Evolutionary conservation across 768 basidiomycete species (phyloP), one percentile per base, ranked within the genome.

Genomic region (Tylopilus plumbeoviolaceoides): DNA sequence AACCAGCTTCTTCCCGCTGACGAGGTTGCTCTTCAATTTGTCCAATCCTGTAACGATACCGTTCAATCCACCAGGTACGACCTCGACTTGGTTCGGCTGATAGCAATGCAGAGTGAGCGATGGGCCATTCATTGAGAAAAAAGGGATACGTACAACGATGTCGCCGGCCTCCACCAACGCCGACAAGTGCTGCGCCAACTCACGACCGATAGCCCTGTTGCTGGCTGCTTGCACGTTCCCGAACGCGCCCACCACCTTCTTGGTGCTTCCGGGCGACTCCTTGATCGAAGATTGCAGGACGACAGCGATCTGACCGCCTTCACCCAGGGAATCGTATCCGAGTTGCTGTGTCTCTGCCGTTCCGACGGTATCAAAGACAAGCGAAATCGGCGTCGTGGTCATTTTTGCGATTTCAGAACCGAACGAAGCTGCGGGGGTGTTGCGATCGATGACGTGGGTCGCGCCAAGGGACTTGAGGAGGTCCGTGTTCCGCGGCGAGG

Each of bases 21-120:
- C 72, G 41, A 70, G 59, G 30, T 72, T 66, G 12, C 63, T 59
- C 61, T 59, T 61, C 53, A 78, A 20, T 44, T 53, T 64, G 42
- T 70, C 59, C 44, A 79, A 42, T 4, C 71, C 74, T 5, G 50
- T 57, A 1, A 33, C 47, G 7, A 78, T 63, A 1, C 71, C 74
- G 4, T 63, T 60, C 15, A 78, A 53, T 5, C 78, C 75, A 15
- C 66, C 65, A 0, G 73, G 67, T 7, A 79, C 35, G 2, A 76
- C 58, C 20, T 63, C 62, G 20, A 58, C 44, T 6, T 7, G 35
- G 43, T 58, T 63, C 7, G 62, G 62, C 62, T 63, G 28, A 31
- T 23, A 51, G 4, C 6, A n/a, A 18, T 12, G 8, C 1, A 4
- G 4, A 36, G 27, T 56, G 12, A 55, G 44, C 4, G 3, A 41